These are phyloP conservation scores for Zygosaccharomyces gambellarensis DNA, from an alignment of 805 yeast genomes.

Conservation along the genomic window DNA sequence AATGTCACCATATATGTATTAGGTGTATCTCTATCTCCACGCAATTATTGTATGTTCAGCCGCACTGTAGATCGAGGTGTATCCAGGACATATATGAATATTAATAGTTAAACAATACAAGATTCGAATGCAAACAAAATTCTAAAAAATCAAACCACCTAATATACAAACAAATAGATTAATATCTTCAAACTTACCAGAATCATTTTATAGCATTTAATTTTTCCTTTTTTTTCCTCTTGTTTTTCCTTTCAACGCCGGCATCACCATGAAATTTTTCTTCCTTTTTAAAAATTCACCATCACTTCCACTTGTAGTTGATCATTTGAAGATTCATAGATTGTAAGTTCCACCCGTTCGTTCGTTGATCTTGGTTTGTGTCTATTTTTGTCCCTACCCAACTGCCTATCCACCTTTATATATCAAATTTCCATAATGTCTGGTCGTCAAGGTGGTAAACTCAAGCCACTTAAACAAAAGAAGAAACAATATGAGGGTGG, in stretches of 20 bases:
- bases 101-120: no score
- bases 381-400: neutral
- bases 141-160: no score
- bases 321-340: neutral
- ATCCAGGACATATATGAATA: no score
- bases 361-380: neutral
- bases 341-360: neutral
- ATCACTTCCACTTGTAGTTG: neutral
- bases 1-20: neutral
- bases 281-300: neutral
- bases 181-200: no score
- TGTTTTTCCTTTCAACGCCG: neutral
- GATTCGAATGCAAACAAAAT: no score
- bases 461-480: constrained; percentile 74
- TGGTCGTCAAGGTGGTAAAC: constrained; percentile 96
- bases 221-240: neutral
- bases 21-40: neutral
- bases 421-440: constrained; percentile 50
- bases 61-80: neutral
- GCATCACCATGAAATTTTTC: constrained; percentile 1
- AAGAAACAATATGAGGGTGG: constrained; percentile 69
- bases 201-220: no score
- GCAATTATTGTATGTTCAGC: neutral
- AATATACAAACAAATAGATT: no score
- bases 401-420: neutral